Conservation (phyloP, 2,329 filamentous ascomycete species). For the Penicillium occitanis region DNA sequence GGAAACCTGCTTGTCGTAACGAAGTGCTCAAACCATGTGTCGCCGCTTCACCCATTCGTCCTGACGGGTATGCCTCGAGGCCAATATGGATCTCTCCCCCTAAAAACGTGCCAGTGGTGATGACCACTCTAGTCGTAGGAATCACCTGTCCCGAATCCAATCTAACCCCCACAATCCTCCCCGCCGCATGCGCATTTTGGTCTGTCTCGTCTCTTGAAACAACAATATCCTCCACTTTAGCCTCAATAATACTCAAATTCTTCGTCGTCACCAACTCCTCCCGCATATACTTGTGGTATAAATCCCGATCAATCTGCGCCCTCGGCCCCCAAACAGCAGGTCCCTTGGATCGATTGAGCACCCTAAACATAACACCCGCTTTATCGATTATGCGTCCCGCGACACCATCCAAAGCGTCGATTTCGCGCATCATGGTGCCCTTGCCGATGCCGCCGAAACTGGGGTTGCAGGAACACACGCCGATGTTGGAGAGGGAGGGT, state of each 20-base stretch:
- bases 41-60: constrained; percentile 89
- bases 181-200: constrained; percentile 55
- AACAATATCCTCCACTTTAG: constrained; percentile 90
- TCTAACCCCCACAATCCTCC: constrained; percentile 78
- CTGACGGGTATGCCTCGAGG: constrained; percentile 77
- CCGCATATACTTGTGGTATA: constrained; percentile 90
- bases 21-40: constrained; percentile 92
- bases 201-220: constrained; percentile 57
- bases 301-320: constrained; percentile 86
- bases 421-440: constrained; percentile 90
- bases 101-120: constrained; percentile 94
- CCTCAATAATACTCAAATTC: constrained; percentile 77
- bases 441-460: constrained; percentile 99
- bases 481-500: constrained; percentile 82
- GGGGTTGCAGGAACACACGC: constrained; percentile 94
- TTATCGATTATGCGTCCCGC: constrained; percentile 88
- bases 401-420: constrained; percentile 90
- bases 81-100: constrained; percentile 97
- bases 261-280: constrained; percentile 77
- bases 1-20: constrained; percentile 81
- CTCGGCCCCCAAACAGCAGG: constrained; percentile 96
- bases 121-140: constrained; percentile 76
- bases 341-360: constrained; percentile 85
- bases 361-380: constrained; percentile 88
- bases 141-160: constrained; percentile 86